Percentiles rank a stretch among this genome's conserved stretches.
phyloP scores from a whole-genome alignment of 306 rosid species.

The Cucurbita maxima region DNA sequence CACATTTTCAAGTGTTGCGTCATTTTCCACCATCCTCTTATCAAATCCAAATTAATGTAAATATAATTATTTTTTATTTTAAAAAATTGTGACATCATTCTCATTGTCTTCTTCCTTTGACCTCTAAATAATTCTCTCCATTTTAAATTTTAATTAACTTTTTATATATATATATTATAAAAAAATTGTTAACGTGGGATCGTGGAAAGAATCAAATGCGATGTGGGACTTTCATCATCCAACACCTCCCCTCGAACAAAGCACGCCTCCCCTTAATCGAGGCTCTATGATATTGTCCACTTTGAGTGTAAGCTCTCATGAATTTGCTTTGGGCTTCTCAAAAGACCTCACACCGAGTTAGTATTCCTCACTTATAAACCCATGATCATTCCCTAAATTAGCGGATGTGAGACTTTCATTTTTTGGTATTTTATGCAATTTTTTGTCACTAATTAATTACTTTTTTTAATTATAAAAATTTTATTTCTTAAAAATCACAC shows the following conservation, averaged over 20 bases:
- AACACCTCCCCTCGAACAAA: too few species aligned
- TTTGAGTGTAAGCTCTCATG: too few species aligned
- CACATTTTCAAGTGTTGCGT: background rate
- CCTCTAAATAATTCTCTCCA: background rate
- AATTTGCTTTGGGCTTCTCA: too few species aligned
- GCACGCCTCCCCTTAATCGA: too few species aligned
- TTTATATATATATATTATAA: background rate
- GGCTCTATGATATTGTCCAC: too few species aligned
- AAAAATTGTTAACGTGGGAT: background rate
- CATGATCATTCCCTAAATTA: too few species aligned
- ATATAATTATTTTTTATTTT: background rate
- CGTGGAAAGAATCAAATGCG: background rate
- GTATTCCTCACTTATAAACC: too few species aligned
- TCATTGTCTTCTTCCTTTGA: background rate
- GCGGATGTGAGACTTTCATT: too few species aligned
- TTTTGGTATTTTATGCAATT: background rate
- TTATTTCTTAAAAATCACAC: too few species aligned
- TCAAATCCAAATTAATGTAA: background rate
- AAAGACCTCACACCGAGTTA: too few species aligned
- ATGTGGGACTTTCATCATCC: too few species aligned
- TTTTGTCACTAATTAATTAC: background rate
- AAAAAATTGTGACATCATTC: background rate
- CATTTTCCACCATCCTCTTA: background rate
- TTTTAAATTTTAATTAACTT: background rate
- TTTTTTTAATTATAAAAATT: background rate